A percentile compares a stretch with the other conserved stretches of the same genome.
Evolutionary conservation across 2,329 filamentous ascomycete genomes (phyloP).

Genomic region (Colletotrichum sp.): DNA sequence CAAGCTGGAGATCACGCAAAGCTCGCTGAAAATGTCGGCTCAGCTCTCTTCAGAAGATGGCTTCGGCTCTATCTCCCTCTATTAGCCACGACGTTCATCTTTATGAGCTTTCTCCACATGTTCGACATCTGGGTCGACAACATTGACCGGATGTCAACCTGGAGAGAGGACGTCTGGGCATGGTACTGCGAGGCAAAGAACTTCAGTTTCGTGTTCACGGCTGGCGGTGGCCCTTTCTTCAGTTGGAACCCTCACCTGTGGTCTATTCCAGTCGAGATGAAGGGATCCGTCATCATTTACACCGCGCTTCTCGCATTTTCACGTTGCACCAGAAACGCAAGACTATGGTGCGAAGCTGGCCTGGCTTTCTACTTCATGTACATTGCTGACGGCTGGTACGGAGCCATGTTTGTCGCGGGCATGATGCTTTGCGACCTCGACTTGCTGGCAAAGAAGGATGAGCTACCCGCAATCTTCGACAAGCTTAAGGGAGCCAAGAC

Average conservation of each 20-base stretch:
- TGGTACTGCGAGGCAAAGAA: slow-evolving; percentile 53
- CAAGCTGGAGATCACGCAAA: slow-evolving; percentile 45
- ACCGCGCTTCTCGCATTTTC: slow-evolving; percentile 49
- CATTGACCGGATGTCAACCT: slow-evolving; percentile 41
- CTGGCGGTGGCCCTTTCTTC: slow-evolving; percentile 46
- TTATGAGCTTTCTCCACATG: slow-evolving; percentile 34
- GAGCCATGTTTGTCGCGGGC: slow-evolving; percentile 30
- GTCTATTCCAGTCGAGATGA: slow-evolving; percentile 69
- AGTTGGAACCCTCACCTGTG: slow-evolving; percentile 62
- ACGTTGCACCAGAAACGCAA: slow-evolving; percentile 35
- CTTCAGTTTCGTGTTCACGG: slow-evolving; percentile 39
- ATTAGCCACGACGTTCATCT: slow-evolving; percentile 59
- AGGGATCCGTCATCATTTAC: slow-evolving; percentile 69
- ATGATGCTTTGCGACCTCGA: slow-evolving; percentile 45
- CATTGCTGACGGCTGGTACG: slow-evolving; percentile 41
- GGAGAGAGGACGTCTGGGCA: slow-evolving; percentile 53
- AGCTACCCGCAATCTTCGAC: slow-evolving; percentile 55
- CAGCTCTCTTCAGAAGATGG: slow-evolving; percentile 55
- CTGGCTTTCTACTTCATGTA: slow-evolving; percentile 39
- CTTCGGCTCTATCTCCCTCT: slow-evolving; percentile 56
- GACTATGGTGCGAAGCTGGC: slow-evolving; percentile 31
- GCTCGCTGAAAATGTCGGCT: slow-evolving; percentile 49
- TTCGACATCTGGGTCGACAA: slow-evolving; percentile 42
- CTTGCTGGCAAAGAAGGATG: slow-evolving; percentile 40
- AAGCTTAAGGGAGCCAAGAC: slow-evolving; percentile 52